A percentile compares a stretch with the other conserved stretches of the same genome.
phyloP scores from a whole-genome alignment of 2,329 filamentous ascomycete species.

The Fusarium piperis region DNA sequence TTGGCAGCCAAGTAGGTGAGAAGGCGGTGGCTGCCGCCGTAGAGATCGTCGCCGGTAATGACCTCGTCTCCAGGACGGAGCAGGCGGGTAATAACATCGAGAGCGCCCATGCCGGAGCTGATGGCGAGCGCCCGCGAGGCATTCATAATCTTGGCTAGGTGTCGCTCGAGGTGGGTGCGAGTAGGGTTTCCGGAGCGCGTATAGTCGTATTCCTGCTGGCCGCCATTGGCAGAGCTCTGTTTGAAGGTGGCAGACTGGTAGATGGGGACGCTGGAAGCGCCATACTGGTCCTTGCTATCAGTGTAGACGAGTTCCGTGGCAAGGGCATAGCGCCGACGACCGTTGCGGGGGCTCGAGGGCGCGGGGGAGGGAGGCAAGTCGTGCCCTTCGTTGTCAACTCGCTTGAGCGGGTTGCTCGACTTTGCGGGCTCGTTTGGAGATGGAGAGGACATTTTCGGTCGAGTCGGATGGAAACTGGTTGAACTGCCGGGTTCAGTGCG shows the following conservation, averaged over 20 bases:
- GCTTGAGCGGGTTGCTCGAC: slow-evolving; percentile 56
- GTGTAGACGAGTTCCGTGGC: slow-evolving; percentile 98
- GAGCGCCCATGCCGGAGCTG: slow-evolving; percentile 94
- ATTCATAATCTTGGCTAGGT: slow-evolving; percentile 99
- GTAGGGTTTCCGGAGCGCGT: slow-evolving; percentile 98
- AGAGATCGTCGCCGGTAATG: slow-evolving; percentile 95
- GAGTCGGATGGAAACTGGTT: not conserved
- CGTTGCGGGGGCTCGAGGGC: slow-evolving; percentile 87
- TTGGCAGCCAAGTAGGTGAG: slow-evolving; percentile 91
- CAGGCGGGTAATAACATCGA: slow-evolving; percentile 94
- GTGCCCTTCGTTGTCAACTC: slow-evolving; percentile 84
- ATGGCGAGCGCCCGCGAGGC: slow-evolving; percentile 91
- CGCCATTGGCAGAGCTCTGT: slow-evolving; percentile 81
- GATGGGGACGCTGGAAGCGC: slow-evolving; percentile 93
- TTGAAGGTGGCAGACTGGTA: slow-evolving; percentile 99
- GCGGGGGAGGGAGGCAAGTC: slow-evolving; percentile 90
- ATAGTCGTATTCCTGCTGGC: slow-evolving; percentile 93
- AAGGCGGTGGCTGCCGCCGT: slow-evolving; percentile 93
- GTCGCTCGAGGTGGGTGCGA: slow-evolving; percentile 92
- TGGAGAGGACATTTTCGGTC: slow-evolving; percentile 34
- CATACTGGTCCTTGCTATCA: slow-evolving; percentile 96
- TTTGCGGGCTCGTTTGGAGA: slow-evolving; percentile 45
- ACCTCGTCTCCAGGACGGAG: slow-evolving; percentile 95
- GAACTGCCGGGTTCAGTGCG: not conserved
- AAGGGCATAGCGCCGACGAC: slow-evolving; percentile 85